Evolutionary conservation across 495 filamentous ascomycete genomes (phyloP).

Genomic region (Thozetella sp.): DNA sequence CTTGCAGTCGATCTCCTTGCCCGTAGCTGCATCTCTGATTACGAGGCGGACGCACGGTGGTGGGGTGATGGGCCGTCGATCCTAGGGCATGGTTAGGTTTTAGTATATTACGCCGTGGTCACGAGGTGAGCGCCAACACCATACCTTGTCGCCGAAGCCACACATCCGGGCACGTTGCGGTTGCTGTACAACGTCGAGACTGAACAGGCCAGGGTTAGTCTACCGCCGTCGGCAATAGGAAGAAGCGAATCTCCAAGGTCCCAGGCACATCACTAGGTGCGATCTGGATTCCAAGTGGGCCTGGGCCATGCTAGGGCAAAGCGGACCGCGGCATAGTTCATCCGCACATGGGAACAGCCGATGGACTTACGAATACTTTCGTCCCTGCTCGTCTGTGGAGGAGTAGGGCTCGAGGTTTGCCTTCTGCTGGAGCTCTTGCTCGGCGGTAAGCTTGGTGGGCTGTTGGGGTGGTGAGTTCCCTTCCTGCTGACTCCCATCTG

Average conservation of each 20-base stretch:
- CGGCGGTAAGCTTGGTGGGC: conserved; percentile 21
- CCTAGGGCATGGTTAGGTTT: conserved; percentile 47
- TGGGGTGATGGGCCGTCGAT: conserved; percentile 93
- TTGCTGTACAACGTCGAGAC: conserved; percentile 86
- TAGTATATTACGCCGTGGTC: neutral
- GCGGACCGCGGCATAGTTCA: neutral
- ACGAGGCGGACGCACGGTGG: conserved; percentile 89
- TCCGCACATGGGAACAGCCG: neutral
- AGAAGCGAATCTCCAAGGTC: neutral
- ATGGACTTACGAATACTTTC: conserved; percentile 28
- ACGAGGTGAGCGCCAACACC: conserved; percentile 7
- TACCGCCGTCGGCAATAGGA: neutral
- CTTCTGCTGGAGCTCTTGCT: conserved; percentile 25
- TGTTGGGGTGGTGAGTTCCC: conserved; percentile 15
- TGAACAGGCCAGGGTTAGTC: conserved; percentile 29
- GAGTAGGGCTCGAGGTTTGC: conserved; percentile 28
- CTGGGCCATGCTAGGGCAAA: too few species aligned
- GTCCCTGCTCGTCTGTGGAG: conserved; percentile 20
- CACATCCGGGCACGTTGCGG: conserved; percentile 96
- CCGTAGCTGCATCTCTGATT: conserved; percentile 75
- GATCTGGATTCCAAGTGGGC: too few species aligned
- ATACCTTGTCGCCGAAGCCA: conserved; percentile 96
- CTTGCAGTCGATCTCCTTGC: conserved; percentile 90
- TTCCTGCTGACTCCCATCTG: conserved; percentile 7
- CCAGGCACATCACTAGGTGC: neutral